Evolutionary conservation across 495 filamentous ascomycete genomes (phyloP).

Genomic region (Elasticomyces elasticus): DNA sequence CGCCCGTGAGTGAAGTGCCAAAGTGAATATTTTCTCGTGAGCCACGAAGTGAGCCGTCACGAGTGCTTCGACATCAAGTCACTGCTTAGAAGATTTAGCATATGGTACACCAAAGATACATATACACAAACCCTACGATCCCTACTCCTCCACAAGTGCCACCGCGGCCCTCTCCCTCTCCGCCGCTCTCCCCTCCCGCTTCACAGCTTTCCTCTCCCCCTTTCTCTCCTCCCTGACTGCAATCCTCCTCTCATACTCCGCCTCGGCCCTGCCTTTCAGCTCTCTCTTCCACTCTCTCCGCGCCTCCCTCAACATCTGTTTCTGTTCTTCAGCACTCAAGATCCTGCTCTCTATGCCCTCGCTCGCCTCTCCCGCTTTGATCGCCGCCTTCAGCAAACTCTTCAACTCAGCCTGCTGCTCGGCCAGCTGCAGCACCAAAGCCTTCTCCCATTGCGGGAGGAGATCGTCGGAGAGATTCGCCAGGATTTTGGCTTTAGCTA

Average conservation of each 20-base stretch:
- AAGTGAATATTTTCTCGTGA: no score
- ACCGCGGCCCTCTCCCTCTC: neutral
- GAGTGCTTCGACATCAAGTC: neutral
- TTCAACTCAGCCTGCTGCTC: neutral
- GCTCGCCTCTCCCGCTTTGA: no score
- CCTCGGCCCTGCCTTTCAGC: neutral
- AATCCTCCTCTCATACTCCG: neutral
- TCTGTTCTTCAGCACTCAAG: neutral
- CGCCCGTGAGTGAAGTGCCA: no score
- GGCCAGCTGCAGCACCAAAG: neutral
- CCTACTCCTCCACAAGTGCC: neutral
- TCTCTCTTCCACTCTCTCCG: neutral
- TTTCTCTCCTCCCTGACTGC: neutral
- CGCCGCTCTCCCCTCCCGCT: constrained; percentile 1
- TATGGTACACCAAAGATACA: neutral
- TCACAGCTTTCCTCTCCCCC: neutral
- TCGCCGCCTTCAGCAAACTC: neutral
- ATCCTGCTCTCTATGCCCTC: no score
- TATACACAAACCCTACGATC: no score
- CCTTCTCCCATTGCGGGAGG: neutral
- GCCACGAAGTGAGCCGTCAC: no score
- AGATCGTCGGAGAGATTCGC: neutral
- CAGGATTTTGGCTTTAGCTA: neutral
- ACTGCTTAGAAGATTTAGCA: neutral
- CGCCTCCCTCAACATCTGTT: neutral